Percentiles rank a stretch among this genome's conserved stretches.
Evolutionary conservation across 164 flowering plant genomes (phyloP).

Genomic region (Hamamelis virginiana): DNA sequence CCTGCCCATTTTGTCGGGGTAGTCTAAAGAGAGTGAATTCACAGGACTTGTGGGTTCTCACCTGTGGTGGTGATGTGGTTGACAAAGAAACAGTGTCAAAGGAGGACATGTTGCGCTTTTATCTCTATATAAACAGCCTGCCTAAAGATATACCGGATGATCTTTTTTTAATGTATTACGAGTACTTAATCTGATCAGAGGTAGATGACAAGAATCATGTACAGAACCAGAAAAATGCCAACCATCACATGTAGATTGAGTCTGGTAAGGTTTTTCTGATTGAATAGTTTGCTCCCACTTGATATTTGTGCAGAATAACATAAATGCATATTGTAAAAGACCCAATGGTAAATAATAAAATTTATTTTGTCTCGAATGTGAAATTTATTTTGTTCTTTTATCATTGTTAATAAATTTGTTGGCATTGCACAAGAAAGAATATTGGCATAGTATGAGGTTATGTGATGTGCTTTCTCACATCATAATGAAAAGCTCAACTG

Average conservation of each 20-base stretch:
- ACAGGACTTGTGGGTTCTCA: conserved; percentile 66
- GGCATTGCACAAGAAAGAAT: too few relatives aligned
- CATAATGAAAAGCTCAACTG: too few relatives aligned
- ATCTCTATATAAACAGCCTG: conserved; percentile 35
- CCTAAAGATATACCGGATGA: conserved; percentile 66
- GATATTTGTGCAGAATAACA: conserved; percentile 10
- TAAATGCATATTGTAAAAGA: neutral
- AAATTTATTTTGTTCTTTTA: too few relatives aligned
- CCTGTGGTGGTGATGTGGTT: conserved; percentile 27
- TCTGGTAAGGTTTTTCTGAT: conserved; percentile 4
- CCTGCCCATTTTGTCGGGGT: conserved; percentile 50
- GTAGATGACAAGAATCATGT: neutral
- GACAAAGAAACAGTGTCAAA: conserved; percentile 27
- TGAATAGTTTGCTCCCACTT: neutral
- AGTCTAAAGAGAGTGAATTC: conserved; percentile 40
- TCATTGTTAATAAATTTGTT: too few relatives aligned
- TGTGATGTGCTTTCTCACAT: too few relatives aligned
- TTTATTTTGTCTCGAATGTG: too few relatives aligned
- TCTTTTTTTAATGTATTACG: conserved; percentile 56
- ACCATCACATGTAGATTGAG: conserved; percentile 7
- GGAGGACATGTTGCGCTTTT: conserved; percentile 39
- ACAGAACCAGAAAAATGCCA: conserved; percentile 14
- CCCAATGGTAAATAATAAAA: neutral
- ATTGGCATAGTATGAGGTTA: too few relatives aligned
- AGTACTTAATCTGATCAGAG: conserved; percentile 40